phyloP scores from a whole-genome alignment of 352 stramenopile species.

The Thraustotheca clavata region DNA sequence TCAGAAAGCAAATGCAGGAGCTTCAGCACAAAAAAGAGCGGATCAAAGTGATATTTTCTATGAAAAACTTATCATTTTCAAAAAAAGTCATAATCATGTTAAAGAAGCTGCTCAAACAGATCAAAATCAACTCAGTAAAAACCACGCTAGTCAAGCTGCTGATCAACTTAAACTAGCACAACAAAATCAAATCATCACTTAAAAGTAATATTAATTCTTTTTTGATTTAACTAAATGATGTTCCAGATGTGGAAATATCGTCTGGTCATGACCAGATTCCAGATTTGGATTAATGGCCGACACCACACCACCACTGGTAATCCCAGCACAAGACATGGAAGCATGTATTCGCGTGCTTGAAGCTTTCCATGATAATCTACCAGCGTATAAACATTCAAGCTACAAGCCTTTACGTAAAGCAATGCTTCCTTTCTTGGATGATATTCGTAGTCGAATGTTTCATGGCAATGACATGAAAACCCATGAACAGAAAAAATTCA shows the following conservation, averaged over 20 bases:
- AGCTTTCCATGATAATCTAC: constrained; percentile 43
- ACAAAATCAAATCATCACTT: not conserved
- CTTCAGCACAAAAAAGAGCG: constrained; percentile 19
- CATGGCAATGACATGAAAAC: constrained; percentile 38
- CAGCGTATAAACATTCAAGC: constrained; percentile 37
- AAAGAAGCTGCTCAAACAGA: constrained; percentile 8
- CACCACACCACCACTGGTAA: constrained; percentile 25
- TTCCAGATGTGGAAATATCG: not conserved
- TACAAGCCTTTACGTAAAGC: constrained; percentile 61
- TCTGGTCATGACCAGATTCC: not conserved
- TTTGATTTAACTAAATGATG: not conserved
- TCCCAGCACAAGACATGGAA: constrained; percentile 45
- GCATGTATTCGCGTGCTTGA: constrained; percentile 44
- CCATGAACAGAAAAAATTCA: constrained; percentile 43
- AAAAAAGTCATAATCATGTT: constrained; percentile 19
- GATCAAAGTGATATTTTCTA: constrained; percentile 21
- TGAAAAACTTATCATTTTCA: constrained; percentile 22
- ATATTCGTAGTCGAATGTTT: constrained; percentile 57
- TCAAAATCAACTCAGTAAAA: not conserved
- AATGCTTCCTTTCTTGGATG: constrained; percentile 45
- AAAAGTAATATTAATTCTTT: not conserved
- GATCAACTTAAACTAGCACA: not conserved
- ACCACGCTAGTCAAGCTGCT: not conserved
- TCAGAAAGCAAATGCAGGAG: constrained; percentile 11
- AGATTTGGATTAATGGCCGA: not conserved